Evolutionary conservation across 257 asterid species (phyloP).

Genomic region (Penstemon davidsonii): DNA sequence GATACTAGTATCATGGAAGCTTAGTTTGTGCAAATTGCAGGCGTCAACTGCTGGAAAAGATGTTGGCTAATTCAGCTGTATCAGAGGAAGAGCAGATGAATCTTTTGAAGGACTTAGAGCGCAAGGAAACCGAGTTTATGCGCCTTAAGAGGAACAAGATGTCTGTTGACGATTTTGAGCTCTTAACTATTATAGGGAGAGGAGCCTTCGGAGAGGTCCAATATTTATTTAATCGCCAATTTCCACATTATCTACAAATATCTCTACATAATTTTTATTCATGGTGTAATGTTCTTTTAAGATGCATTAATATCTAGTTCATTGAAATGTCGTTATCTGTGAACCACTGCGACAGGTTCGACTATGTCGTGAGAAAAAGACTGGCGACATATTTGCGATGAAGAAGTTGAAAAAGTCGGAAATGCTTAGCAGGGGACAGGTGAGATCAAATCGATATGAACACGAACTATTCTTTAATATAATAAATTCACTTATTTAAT

Average conservation of each 20-base stretch:
- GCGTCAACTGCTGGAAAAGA: slow-evolving; percentile 59
- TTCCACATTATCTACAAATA: too few species aligned
- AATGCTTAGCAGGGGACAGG: slow-evolving; percentile 94
- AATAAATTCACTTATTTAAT: neutral
- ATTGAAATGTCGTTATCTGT: slow-evolving; percentile 24
- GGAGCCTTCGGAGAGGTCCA: slow-evolving; percentile 95
- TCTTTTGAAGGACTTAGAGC: slow-evolving; percentile 68
- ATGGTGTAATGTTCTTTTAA: too few species aligned
- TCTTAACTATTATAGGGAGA: slow-evolving; percentile 70
- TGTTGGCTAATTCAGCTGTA: slow-evolving; percentile 54
- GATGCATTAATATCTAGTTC: too few species aligned
- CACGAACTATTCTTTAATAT: neutral
- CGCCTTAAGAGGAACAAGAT: slow-evolving; percentile 73
- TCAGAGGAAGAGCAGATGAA: slow-evolving; percentile 71
- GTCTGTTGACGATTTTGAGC: slow-evolving; percentile 77
- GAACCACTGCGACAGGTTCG: slow-evolving; percentile 58
- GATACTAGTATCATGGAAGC: too few species aligned
- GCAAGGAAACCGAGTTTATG: slow-evolving; percentile 76
- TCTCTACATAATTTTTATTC: too few species aligned
- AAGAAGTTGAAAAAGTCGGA: slow-evolving; percentile 87
- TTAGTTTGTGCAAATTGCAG: slow-evolving; percentile 34
- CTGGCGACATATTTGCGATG: slow-evolving; percentile 78
- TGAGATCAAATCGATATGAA: slow-evolving; percentile 27
- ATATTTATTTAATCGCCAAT: neutral
- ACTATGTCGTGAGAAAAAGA: slow-evolving; percentile 68